phyloP scores from a whole-genome alignment of 2,329 filamentous ascomycete genomes.

The Penicillium sp. region DNA sequence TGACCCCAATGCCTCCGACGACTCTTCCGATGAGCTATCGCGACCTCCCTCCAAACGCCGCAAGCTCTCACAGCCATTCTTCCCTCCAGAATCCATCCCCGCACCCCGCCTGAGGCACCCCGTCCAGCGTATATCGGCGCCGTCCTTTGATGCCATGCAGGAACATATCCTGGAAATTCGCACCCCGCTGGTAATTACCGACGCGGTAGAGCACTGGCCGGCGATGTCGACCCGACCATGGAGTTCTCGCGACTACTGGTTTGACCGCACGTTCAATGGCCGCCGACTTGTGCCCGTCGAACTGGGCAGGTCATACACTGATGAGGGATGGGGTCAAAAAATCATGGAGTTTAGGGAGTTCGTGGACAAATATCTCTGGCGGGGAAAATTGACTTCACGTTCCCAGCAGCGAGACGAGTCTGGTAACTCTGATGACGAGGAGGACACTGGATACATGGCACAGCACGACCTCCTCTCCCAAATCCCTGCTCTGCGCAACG shows the following conservation, averaged over 20 bases:
- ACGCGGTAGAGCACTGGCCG: conserved; percentile 71
- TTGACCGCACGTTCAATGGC: conserved; percentile 72
- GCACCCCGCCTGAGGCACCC: conserved; percentile 39
- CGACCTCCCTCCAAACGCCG: conserved; percentile 31
- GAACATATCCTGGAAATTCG: conserved; percentile 55
- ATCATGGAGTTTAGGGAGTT: conserved; percentile 76
- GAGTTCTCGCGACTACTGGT: conserved; percentile 72
- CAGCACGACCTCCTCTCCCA: conserved; percentile 87
- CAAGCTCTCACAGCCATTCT: conserved; percentile 35
- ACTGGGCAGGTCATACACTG: conserved; percentile 82
- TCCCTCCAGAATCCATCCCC: conserved; percentile 37
- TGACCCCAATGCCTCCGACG: conserved; percentile 8
- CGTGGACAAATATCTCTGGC: conserved; percentile 61
- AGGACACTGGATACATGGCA: conserved; percentile 74
- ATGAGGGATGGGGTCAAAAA: conserved; percentile 79
- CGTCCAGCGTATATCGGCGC: conserved; percentile 45
- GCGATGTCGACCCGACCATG: conserved; percentile 70
- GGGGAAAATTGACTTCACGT: conserved; percentile 12
- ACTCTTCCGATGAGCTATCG: not conserved
- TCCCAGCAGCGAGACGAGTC: conserved; percentile 6
- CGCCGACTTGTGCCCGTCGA: conserved; percentile 83
- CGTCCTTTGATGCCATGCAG: conserved; percentile 64
- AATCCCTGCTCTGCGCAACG: conserved; percentile 72
- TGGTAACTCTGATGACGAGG: conserved; percentile 13
- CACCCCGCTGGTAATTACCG: conserved; percentile 69